Conservation (phyloP, 257 asterid species). For the Cinchona pubescens region DNA sequence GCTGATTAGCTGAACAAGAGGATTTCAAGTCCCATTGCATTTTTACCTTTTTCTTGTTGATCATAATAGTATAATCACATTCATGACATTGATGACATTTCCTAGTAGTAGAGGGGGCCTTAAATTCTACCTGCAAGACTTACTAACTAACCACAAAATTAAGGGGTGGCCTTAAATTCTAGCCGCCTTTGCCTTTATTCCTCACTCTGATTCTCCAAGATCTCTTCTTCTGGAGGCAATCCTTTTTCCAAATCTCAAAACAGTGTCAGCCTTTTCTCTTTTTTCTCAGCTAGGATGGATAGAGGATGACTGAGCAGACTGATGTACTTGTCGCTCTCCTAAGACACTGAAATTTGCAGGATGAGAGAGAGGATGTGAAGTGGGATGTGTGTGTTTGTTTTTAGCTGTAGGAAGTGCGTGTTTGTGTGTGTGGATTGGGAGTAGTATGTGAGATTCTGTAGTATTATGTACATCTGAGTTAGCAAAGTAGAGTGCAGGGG, state of each 20-base stretch:
- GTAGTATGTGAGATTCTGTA: too few species aligned
- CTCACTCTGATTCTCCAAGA: conserved; percentile 45
- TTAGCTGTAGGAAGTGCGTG: neutral
- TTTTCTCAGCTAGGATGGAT: conserved; percentile 3
- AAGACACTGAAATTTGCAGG: conserved; percentile 43
- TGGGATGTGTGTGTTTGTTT: conserved; percentile 23
- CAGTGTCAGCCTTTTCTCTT: conserved; percentile 4
- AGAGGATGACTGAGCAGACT: conserved; percentile 43
- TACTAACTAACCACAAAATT: too few species aligned
- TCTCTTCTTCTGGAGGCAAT: conserved; percentile 18
- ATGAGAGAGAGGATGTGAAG: conserved; percentile 39
- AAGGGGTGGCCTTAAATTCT: conserved; percentile 31
- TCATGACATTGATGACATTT: conserved; percentile 19
- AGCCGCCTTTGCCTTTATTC: conserved; percentile 82
- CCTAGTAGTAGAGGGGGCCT: neutral
- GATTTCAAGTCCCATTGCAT: conserved; percentile 8
- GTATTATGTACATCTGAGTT: too few species aligned
- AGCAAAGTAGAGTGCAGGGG: too few species aligned
- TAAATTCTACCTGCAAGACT: too few species aligned
- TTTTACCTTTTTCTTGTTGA: neutral
- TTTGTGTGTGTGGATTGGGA: conserved; percentile 1
- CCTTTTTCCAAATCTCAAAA: conserved; percentile 42
- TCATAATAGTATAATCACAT: neutral
- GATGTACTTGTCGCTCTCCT: conserved; percentile 53
- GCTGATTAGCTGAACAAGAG: conserved; percentile 26